These are phyloP conservation scores for Neoascochyta sp. DNA, from an alignment of 2,329 filamentous ascomycete species.

Conservation along the genomic window DNA sequence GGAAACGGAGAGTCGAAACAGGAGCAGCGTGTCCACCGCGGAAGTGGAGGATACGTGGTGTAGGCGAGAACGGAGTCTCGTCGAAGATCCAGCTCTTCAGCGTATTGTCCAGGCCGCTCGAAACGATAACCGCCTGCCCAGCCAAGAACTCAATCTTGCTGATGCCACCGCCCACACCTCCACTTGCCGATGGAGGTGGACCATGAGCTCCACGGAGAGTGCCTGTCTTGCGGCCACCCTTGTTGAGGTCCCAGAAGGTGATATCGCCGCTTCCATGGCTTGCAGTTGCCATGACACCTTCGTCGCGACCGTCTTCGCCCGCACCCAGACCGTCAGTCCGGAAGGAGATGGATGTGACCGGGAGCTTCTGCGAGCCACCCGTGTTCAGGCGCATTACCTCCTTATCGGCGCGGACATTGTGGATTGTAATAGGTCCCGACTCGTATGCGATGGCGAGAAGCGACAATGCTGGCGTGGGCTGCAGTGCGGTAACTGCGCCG, in stretches of 20 bases:
- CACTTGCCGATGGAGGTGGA: conserved; percentile 58
- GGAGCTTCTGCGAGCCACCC: conserved; percentile 56
- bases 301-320: conserved; percentile 74
- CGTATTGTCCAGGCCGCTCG: conserved; percentile 88
- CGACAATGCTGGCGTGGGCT: conserved; percentile 79
- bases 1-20: conserved; percentile 75
- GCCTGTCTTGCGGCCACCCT: conserved; percentile 80
- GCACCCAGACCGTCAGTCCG: conserved; percentile 85
- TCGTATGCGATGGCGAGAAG: conserved; percentile 85
- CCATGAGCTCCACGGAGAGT: conserved; percentile 86
- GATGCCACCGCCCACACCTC: conserved; percentile 65
- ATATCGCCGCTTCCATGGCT: conserved; percentile 78
- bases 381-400: conserved; percentile 66
- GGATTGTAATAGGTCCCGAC: conserved; percentile 72
- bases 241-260: conserved; percentile 93
- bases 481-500: conserved; percentile 80
- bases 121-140: conserved; percentile 85
- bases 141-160: conserved; percentile 85
- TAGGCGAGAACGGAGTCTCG: conserved; percentile 80
- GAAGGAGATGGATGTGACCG: conserved; percentile 82
- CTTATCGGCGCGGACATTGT: conserved; percentile 77
- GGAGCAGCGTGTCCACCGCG: conserved; percentile 86
- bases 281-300: conserved; percentile 92
- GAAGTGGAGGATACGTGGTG: conserved; percentile 79
- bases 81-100: conserved; percentile 97